These are phyloP conservation scores for Hysterangium stoloniferum DNA, from an alignment of 768 basidiomycete species.

Conservation along the genomic window DNA sequence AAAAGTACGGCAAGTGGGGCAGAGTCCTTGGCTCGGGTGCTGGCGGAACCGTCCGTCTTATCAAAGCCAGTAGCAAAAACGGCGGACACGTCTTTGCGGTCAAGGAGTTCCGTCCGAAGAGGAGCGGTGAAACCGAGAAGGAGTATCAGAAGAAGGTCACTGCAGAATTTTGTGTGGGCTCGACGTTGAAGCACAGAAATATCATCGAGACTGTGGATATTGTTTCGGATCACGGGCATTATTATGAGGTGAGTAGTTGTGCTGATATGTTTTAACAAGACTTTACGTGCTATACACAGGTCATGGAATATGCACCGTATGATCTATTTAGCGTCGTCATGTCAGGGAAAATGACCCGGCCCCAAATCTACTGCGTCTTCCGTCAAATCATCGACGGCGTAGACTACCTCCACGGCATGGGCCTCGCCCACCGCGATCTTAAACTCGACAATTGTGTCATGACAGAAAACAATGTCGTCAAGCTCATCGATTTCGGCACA, in stretches of 20 bases:
- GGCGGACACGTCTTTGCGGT: conserved; percentile 88
- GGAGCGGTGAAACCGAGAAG: conserved; percentile 81
- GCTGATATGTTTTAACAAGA: background rate
- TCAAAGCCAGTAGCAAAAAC: conserved; percentile 76
- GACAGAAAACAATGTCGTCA: conserved; percentile 90
- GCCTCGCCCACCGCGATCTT: conserved; percentile 95
- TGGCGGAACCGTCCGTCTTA: conserved; percentile 96
- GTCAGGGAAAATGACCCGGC: conserved; percentile 97
- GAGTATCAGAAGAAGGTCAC: conserved; percentile 99
- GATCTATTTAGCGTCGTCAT: conserved; percentile 99
- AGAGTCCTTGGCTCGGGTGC: conserved; percentile 91
- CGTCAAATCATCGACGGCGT: conserved; percentile 98
- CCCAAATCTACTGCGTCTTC: conserved; percentile 98
- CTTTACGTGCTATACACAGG: conserved; percentile 40
- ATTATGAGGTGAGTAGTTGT: conserved; percentile 75
- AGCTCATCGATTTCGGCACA: conserved; percentile 98
- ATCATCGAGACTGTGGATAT: conserved; percentile 99
- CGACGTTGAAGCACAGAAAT: conserved; percentile 87
- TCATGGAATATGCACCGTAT: conserved; percentile 99
- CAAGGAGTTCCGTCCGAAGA: conserved; percentile 92
- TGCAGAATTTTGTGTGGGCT: conserved; percentile 97
- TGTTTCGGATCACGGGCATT: conserved; percentile 94
- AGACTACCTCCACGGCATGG: conserved; percentile 95
- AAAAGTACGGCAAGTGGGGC: conserved; percentile 99
- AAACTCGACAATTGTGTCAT: conserved; percentile 99